Percentiles rank a stretch among this genome's conserved stretches.
phyloP scores from a whole-genome alignment of 805 yeast genomes.

The Teunomyces cretensis region DNA sequence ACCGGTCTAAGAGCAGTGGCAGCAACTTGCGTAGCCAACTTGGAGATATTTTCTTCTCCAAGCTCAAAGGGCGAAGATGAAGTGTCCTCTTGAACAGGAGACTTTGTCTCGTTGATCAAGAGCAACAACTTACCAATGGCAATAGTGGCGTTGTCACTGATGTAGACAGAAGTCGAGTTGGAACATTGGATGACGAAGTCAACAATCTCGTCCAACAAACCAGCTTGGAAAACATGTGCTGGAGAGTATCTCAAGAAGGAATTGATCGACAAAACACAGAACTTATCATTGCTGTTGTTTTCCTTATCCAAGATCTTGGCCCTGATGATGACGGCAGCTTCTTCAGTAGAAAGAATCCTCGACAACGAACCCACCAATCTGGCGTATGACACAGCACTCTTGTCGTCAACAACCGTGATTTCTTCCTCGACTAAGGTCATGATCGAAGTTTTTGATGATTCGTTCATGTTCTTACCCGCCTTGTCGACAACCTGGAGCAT shows the following conservation, averaged over 20 bases:
- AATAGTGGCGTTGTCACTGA: conserved; percentile 71
- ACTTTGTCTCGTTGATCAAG: conserved; percentile 39
- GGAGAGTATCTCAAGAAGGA: conserved; percentile 81
- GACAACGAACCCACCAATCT: conserved; percentile 76
- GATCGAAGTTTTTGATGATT: conserved; percentile 65
- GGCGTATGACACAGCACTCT: conserved; percentile 73
- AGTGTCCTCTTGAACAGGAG: conserved; percentile 20
- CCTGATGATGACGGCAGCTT: conserved; percentile 58
- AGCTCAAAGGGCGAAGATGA: conserved; percentile 31
- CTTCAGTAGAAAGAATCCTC: conserved; percentile 60
- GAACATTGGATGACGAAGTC: conserved; percentile 47
- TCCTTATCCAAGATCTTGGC: conserved; percentile 55
- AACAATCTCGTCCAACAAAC: conserved; percentile 49
- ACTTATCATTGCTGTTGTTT: conserved; percentile 43
- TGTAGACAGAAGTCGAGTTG: conserved; percentile 44
- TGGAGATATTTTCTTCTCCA: conserved; percentile 38
- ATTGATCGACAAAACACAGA: conserved; percentile 71
- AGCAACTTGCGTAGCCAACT: conserved; percentile 54
- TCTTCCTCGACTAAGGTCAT: conserved; percentile 75
- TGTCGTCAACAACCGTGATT: conserved; percentile 51
- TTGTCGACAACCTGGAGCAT: conserved; percentile 75
- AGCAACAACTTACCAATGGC: conserved; percentile 82
- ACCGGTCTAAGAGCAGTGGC: conserved; percentile 49
- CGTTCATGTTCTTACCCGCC: conserved; percentile 78
- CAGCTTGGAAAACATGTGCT: conserved; percentile 54